Conservation (phyloP, 768 basidiomycete species). For the Psilocybe subaeruginosa region DNA sequence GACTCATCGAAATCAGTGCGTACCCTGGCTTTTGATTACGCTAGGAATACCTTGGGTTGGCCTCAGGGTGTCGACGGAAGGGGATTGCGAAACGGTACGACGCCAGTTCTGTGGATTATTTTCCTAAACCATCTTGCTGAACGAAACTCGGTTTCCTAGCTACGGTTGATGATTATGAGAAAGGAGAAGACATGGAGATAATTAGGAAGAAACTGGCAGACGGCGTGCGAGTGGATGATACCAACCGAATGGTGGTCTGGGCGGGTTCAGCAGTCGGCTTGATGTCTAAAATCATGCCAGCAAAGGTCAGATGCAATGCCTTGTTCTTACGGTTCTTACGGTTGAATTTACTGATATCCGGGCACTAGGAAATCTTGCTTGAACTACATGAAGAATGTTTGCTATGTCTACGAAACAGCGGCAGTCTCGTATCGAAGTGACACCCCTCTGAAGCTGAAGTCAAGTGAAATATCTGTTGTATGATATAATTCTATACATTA, state of each 20-base stretch:
- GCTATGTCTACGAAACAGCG: slow-evolving; percentile 11
- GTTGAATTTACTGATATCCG: background rate
- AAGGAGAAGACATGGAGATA: slow-evolving; percentile 44
- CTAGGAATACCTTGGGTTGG: slow-evolving; percentile 59
- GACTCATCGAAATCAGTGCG: slow-evolving; percentile 50
- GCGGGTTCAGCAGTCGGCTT: slow-evolving; percentile 67
- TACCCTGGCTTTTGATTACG: slow-evolving; percentile 66
- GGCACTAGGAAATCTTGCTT: slow-evolving; percentile 53
- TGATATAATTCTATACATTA: background rate
- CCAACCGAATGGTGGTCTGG: slow-evolving; percentile 63
- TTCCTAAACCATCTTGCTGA: slow-evolving; percentile 8
- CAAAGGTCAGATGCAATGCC: slow-evolving; percentile 32
- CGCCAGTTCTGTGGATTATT: slow-evolving; percentile 1
- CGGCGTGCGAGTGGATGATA: slow-evolving; percentile 47
- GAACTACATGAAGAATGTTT: slow-evolving; percentile 53
- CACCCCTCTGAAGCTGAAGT: background rate
- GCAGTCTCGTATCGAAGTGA: slow-evolving; percentile 5
- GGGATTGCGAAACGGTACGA: slow-evolving; percentile 53
- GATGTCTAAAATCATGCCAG: slow-evolving; percentile 46
- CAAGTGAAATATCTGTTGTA: background rate
- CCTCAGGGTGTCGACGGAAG: slow-evolving; percentile 66
- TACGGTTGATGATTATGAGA: slow-evolving; percentile 60
- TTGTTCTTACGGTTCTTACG: background rate
- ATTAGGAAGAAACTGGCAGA: slow-evolving; percentile 48
- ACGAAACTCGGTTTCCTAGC: slow-evolving; percentile 30